Conservation (phyloP, 495 filamentous ascomycete genomes). For the Neurospora sp. region DNA sequence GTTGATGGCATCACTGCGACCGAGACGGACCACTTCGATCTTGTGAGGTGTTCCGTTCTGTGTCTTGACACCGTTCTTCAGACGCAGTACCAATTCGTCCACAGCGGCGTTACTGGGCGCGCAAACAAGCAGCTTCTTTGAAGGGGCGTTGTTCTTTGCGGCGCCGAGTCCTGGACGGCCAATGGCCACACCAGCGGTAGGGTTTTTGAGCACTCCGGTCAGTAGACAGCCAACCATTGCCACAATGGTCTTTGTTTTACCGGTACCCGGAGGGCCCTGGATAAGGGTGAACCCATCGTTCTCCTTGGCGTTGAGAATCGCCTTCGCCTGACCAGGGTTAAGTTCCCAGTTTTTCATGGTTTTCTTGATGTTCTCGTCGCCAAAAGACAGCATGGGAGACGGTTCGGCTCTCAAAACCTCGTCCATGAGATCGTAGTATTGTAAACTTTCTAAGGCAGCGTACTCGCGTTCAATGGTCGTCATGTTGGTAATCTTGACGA, state of each 20-base stretch:
- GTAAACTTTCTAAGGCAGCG: constrained; percentile 74
- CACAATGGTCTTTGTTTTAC: constrained; percentile 96
- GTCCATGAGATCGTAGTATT: constrained; percentile 91
- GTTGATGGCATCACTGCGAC: constrained; percentile 88
- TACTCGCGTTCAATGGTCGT: constrained; percentile 92
- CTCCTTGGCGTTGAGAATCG: constrained; percentile 79
- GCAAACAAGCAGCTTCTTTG: constrained; percentile 87
- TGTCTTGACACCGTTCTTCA: constrained; percentile 81
- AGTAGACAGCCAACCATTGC: constrained; percentile 88
- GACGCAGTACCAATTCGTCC: constrained; percentile 87
- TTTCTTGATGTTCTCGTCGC: constrained; percentile 54
- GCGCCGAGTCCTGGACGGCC: constrained; percentile 34
- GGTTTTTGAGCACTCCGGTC: constrained; percentile 45
- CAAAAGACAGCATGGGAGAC: constrained; percentile 72
- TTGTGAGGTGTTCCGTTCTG: constrained; percentile 57
- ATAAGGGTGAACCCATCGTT: constrained; percentile 95
- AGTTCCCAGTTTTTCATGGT: constrained; percentile 67
- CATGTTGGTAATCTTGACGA: constrained; percentile 75
- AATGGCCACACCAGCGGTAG: constrained; percentile 33
- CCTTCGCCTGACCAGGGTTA: constrained; percentile 85
- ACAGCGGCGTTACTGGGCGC: constrained; percentile 96
- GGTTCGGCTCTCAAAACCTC: constrained; percentile 84
- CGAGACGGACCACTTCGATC: constrained; percentile 80
- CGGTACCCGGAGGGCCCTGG: constrained; percentile 91
- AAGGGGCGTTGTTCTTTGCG: constrained; percentile 16